Evolutionary conservation across 148 eudicot genomes (phyloP).

Genomic region (Dianthus caryophyllus): DNA sequence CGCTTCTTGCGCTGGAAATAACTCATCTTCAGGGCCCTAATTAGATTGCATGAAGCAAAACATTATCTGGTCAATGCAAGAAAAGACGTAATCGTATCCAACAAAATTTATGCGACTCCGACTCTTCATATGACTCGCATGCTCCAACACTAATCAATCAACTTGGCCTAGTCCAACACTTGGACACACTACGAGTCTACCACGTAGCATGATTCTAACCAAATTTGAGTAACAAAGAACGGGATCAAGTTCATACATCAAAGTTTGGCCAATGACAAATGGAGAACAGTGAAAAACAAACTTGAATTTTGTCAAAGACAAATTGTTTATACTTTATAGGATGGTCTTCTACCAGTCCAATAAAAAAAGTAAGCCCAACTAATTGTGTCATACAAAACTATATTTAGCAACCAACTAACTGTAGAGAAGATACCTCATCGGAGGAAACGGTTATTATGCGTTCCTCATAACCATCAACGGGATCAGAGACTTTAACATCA

Average conservation of each 20-base stretch:
- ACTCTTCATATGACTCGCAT: neutral
- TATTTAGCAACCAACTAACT: neutral
- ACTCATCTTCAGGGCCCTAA: slow-evolving; percentile 95
- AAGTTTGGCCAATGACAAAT: neutral
- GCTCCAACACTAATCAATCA: too few relatives aligned
- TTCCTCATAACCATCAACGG: slow-evolving; percentile 62
- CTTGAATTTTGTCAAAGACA: neutral
- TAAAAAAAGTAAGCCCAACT: too few relatives aligned
- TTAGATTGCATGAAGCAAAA: slow-evolving; percentile 16
- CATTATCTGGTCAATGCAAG: neutral
- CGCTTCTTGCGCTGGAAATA: slow-evolving; percentile 99
- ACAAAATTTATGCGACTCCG: neutral
- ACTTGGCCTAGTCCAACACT: too few relatives aligned
- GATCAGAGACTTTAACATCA: slow-evolving; percentile 69
- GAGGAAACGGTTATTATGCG: slow-evolving; percentile 66
- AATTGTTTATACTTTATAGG: too few relatives aligned
- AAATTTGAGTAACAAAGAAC: too few relatives aligned
- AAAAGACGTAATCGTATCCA: slow-evolving; percentile 1
- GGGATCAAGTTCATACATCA: too few relatives aligned
- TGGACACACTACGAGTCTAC: too few relatives aligned
- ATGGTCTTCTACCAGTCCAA: too few relatives aligned
- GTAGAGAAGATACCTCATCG: slow-evolving; percentile 58
- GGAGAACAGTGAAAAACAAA: neutral
- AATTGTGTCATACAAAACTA: too few relatives aligned
- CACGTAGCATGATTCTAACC: too few relatives aligned